Evolutionary conservation across 2,329 filamentous ascomycete genomes (phyloP).

Genomic region (Monilinia fructigena): DNA sequence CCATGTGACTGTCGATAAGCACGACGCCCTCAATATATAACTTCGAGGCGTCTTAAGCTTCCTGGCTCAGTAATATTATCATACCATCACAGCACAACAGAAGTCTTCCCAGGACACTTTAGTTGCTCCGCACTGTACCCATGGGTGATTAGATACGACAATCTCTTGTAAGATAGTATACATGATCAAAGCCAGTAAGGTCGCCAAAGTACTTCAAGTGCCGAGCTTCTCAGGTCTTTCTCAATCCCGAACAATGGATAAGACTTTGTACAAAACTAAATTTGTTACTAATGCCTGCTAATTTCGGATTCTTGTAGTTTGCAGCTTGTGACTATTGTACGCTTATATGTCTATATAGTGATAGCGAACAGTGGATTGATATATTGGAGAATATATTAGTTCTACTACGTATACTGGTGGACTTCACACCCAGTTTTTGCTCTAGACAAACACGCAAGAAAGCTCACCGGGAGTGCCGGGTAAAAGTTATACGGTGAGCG

Average conservation of each 20-base stretch:
- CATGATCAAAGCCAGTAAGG: too few species aligned
- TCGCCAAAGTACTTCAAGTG: too few species aligned
- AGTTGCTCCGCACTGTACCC: neutral
- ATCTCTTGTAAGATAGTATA: too few species aligned
- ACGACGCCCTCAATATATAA: neutral
- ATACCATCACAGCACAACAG: neutral
- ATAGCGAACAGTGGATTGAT: neutral
- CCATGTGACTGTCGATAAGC: neutral
- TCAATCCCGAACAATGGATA: too few species aligned
- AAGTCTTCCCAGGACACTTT: neutral
- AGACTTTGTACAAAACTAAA: too few species aligned
- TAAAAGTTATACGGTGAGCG: neutral
- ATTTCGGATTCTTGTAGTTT: too few species aligned
- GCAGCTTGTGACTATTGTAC: neutral
- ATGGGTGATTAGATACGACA: too few species aligned
- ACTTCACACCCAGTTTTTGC: neutral
- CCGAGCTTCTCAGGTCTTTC: too few species aligned
- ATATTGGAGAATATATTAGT: neutral
- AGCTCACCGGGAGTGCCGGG: slow-evolving; percentile 13
- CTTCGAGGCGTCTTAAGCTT: neutral
- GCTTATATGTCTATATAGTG: neutral
- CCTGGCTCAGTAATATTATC: neutral
- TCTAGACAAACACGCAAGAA: neutral
- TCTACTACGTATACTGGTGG: too few species aligned
- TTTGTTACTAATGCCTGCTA: too few species aligned